These are phyloP conservation scores for Trichoderma sp. DNA, from an alignment of 2,329 filamentous ascomycete species.

Conservation along the genomic window DNA sequence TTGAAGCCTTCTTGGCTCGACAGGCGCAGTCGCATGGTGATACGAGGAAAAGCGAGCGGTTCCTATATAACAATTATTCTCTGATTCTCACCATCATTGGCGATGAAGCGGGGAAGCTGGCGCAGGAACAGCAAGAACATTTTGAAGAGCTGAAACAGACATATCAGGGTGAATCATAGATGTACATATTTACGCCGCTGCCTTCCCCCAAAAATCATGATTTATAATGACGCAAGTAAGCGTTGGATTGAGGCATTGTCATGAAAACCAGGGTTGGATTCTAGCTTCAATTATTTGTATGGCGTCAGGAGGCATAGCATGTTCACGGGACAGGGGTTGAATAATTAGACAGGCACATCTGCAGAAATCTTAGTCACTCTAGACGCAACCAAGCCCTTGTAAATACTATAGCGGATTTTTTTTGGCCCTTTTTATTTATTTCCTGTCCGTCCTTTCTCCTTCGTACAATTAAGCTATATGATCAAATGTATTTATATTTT, in stretches of 20 bases:
- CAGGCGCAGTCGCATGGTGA: conserved; percentile 75
- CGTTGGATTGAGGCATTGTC: not conserved
- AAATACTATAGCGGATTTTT: not conserved
- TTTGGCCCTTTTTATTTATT: not conserved
- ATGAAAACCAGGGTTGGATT: not conserved
- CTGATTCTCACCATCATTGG: conserved; percentile 90
- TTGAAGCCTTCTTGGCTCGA: conserved; percentile 78
- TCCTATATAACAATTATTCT: conserved; percentile 94
- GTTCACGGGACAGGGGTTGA: not conserved
- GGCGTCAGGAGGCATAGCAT: conserved; percentile 13
- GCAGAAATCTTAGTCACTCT: not conserved
- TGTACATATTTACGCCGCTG: not conserved
- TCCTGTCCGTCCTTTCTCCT: not conserved
- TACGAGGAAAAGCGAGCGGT: conserved; percentile 76
- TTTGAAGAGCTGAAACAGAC: conserved; percentile 66
- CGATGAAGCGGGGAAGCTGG: conserved; percentile 70
- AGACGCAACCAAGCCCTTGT: not conserved
- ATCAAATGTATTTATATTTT: not conserved
- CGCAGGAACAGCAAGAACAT: conserved; percentile 70
- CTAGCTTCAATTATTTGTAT: not conserved
- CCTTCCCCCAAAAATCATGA: not conserved
- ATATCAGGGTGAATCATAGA: conserved; percentile 47
- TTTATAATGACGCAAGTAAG: not conserved
- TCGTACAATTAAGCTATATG: not conserved
- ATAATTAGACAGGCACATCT: conserved; percentile 14